Percentiles rank a stretch among this genome's conserved stretches.
Conservation (phyloP, 2,329 filamentous ascomycete species). For the Verticillium tricorpus region DNA sequence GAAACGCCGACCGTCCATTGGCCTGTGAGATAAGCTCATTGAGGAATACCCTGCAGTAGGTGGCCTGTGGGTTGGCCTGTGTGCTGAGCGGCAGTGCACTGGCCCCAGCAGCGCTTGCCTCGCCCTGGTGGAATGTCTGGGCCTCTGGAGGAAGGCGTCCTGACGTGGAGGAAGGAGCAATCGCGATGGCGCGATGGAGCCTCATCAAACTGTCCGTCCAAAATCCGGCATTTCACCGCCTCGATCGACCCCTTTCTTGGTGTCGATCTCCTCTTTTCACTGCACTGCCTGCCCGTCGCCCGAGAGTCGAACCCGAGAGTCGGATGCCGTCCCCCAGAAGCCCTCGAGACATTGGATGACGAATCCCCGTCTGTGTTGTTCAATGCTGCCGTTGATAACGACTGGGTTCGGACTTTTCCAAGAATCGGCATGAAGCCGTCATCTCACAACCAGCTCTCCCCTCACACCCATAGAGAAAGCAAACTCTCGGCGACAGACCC, state of each 20-base stretch:
- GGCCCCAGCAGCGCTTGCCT: background rate
- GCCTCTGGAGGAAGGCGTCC: background rate
- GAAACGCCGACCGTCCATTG: background rate
- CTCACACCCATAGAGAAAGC: background rate
- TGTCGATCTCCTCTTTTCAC: background rate
- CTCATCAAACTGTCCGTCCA: background rate
- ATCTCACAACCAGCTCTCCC: background rate
- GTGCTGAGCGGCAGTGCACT: background rate
- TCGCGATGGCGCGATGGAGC: background rate
- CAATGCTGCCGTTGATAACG: background rate
- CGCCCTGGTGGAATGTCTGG: background rate
- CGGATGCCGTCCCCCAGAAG: background rate
- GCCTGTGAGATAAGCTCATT: background rate
- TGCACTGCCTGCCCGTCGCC: background rate
- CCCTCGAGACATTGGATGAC: background rate
- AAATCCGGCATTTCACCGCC: background rate
- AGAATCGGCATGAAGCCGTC: background rate
- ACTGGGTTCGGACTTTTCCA: background rate
- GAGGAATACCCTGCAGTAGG: background rate
- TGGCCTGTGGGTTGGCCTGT: background rate
- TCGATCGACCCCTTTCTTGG: background rate
- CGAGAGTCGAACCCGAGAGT: background rate
- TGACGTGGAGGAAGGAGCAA: background rate
- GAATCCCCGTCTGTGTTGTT: background rate
- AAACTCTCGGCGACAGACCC: background rate